Evolutionary conservation across 495 filamentous ascomycete species (phyloP), one percentile per base, ranked within the genome.

Genomic region (Corynascus novoguineensis): DNA sequence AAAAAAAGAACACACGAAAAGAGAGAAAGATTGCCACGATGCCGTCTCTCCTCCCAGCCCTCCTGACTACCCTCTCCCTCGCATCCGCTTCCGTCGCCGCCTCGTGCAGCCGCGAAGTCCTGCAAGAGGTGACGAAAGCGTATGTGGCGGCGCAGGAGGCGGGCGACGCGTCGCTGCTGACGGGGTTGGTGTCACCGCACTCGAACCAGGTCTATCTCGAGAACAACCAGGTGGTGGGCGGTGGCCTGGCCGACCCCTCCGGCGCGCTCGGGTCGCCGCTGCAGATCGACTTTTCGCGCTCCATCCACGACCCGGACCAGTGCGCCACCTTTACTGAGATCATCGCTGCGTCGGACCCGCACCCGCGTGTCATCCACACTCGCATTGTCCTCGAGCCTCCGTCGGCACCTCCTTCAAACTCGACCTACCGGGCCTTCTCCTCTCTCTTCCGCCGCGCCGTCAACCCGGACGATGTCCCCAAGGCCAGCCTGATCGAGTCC

Each of bases 281-380:
- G 38, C 65, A 62, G 24, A 67, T 76, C 51, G 70, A 70, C 68
- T 72, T 73, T 61, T 68, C 70, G 66, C 72, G 72, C 53, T 70
- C 63, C 56, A 62, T 73, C 35, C 62, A 69, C 69, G 77, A 79
- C 64, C 72, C 70, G 14, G 62, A 60, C 6, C 55, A 65, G 34
- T 81, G 76, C 70, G 73, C 75, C 5, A 69, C 75, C 35, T 78
- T 73, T 65, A 75, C 69, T 41, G 77, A 81, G 61, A 57, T 80
- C 60, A 71, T 78, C 44, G 64, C 74, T 22, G 72, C 75, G n/a
- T 64, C 70, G 34, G 22, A 62, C 55, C 17, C 62, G 37, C 55
- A 62, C 50, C 61, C 72, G 25, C 69, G 75, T 53, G 64, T 75
- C 1, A 74, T 74, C 64, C 66, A 62, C 60, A 69, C 70, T 47